phyloP scores from a whole-genome alignment of 2,329 filamentous ascomycete species.

The Arthrinium phaeospermum region DNA sequence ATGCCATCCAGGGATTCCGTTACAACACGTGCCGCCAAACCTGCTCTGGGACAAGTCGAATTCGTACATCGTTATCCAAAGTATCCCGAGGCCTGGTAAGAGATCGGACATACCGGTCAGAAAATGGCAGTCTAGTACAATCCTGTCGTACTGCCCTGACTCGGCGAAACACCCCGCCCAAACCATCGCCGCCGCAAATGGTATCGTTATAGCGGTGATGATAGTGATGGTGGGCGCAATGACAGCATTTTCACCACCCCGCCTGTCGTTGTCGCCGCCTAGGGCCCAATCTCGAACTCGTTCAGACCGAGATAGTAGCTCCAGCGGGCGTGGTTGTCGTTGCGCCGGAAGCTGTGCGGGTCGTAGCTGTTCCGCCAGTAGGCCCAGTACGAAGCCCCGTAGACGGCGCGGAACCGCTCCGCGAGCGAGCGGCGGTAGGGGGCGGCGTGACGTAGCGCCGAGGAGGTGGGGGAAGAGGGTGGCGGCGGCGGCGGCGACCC shows the following conservation, averaged over 20 bases:
- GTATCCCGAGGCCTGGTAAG: neutral
- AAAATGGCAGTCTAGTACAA: neutral
- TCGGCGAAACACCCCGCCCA: too few relatives aligned
- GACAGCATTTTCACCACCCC: too few relatives aligned
- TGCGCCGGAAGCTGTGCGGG: neutral
- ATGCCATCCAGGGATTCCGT: neutral
- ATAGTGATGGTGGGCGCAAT: too few relatives aligned
- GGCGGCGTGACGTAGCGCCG: too few relatives aligned
- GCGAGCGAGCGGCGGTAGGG: neutral
- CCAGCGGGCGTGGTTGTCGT: too few relatives aligned
- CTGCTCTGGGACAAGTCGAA: too few relatives aligned
- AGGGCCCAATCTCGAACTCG: neutral
- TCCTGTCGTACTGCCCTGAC: too few relatives aligned
- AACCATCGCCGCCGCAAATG: too few relatives aligned
- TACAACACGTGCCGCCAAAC: too few relatives aligned
- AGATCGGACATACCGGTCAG: neutral
- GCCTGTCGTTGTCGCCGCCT: neutral
- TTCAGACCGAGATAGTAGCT: neutral
- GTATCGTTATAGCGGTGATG: too few relatives aligned
- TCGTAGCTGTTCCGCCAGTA: neutral
- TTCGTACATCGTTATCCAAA: neutral
- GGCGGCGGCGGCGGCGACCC: neutral
- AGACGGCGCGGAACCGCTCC: neutral
- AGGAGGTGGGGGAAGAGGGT: neutral
- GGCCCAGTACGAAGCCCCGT: neutral